These are phyloP conservation scores for Aleurites moluccanus DNA, from an alignment of 441 rosid genomes.

Conservation along the genomic window DNA sequence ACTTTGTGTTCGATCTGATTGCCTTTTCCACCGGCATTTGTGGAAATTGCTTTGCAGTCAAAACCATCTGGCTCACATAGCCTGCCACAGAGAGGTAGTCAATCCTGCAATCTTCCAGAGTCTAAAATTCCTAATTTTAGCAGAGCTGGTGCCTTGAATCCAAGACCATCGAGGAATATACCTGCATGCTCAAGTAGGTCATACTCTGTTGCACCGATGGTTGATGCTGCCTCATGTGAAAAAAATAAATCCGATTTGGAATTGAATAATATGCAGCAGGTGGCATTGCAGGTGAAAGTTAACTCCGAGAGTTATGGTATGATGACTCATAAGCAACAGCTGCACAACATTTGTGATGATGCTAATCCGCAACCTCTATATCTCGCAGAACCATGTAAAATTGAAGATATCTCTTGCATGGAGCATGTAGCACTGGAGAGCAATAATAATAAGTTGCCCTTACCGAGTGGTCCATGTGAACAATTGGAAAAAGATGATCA, in stretches of 20 bases:
- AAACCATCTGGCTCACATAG: slow-evolving; percentile 45
- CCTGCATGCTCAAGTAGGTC: slow-evolving; percentile 26
- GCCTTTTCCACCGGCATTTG: slow-evolving; percentile 1
- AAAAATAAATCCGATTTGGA: slow-evolving; percentile 33
- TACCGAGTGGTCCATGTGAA: slow-evolving; percentile 23
- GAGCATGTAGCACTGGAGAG: slow-evolving; percentile 30
- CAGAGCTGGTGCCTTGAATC: slow-evolving; percentile 35
- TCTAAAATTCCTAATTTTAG: slow-evolving; percentile 36
- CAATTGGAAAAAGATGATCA: slow-evolving; percentile 28
- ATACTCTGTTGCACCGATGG: slow-evolving; percentile 32
- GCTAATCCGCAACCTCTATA: slow-evolving; percentile 26
- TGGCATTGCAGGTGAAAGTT: slow-evolving; percentile 26
- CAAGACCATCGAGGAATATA: slow-evolving; percentile 26
- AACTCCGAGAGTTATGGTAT: slow-evolving; percentile 29
- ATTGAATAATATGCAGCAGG: slow-evolving; percentile 24
- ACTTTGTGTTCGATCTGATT: neutral
- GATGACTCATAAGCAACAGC: slow-evolving; percentile 32
- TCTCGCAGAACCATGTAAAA: slow-evolving; percentile 25
- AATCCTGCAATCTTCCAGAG: slow-evolving; percentile 30
- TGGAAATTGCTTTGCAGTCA: slow-evolving; percentile 52
- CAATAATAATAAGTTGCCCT: slow-evolving; percentile 29
- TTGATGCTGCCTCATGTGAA: slow-evolving; percentile 29
- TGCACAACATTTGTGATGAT: slow-evolving; percentile 32
- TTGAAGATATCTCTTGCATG: slow-evolving; percentile 28
- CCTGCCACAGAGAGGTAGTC: slow-evolving; percentile 37